These are phyloP conservation scores for Clathrospora elynae DNA, from an alignment of 2,329 filamentous ascomycete genomes.

Conservation along the genomic window DNA sequence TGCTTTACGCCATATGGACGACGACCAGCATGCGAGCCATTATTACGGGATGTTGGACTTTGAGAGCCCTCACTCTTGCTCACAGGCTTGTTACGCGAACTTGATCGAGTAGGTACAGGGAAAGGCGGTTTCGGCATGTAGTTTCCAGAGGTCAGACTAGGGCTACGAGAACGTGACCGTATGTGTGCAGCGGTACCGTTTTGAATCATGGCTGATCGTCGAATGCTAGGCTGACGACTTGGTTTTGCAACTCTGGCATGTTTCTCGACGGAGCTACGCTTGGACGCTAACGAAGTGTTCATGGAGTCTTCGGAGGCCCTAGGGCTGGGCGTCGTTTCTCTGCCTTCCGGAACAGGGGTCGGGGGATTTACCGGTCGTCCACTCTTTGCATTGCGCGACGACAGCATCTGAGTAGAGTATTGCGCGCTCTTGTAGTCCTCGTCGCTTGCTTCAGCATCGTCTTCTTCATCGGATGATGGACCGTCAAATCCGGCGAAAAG, in stretches of 20 bases:
- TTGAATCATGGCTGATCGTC: slow-evolving; percentile 79
- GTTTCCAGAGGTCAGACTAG: slow-evolving; percentile 58
- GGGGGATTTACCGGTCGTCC: slow-evolving; percentile 51
- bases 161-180: slow-evolving; percentile 67
- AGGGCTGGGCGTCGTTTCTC: slow-evolving; percentile 39
- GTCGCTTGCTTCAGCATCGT: slow-evolving; percentile 67
- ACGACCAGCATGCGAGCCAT: slow-evolving; percentile 35
- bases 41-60: slow-evolving; percentile 71
- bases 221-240: slow-evolving; percentile 64
- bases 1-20: slow-evolving; percentile 49
- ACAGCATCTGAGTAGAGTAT: slow-evolving; percentile 53
- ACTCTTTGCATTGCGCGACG: slow-evolving; percentile 55
- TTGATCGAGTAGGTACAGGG: slow-evolving; percentile 86
- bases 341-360: slow-evolving; percentile 52
- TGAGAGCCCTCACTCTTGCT: slow-evolving; percentile 75
- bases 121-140: slow-evolving; percentile 70
- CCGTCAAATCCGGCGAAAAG: slow-evolving; percentile 86
- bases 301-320: slow-evolving; percentile 42
- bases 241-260: slow-evolving; percentile 44
- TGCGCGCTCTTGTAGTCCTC: slow-evolving; percentile 61
- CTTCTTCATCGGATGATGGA: slow-evolving; percentile 59
- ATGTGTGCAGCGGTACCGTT: slow-evolving; percentile 74
- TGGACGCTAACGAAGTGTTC: slow-evolving; percentile 24
- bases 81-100: slow-evolving; percentile 75
- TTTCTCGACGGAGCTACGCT: slow-evolving; percentile 45